A percentile compares a stretch with the other conserved stretches of the same genome.
Evolutionary conservation across 495 filamentous ascomycete species (phyloP).

Genomic region (Pyrenula aspistea): DNA sequence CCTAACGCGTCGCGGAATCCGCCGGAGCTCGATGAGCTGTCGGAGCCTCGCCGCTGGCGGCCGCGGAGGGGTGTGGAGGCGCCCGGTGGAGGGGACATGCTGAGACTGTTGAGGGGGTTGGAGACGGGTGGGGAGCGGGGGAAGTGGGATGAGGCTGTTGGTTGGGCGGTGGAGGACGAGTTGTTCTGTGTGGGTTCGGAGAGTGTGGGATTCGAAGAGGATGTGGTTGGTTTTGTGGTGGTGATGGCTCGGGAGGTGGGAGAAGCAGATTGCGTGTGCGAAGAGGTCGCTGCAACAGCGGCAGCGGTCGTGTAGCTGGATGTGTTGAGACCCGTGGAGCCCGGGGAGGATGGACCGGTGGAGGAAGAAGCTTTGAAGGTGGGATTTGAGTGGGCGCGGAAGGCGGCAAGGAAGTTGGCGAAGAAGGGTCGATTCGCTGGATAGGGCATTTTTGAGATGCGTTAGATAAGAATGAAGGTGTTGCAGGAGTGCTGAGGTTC

Average conservation of each 20-base stretch:
- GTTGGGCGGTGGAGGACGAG: constrained; percentile 18
- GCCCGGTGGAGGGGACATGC: constrained; percentile 19
- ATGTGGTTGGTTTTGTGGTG: constrained; percentile 12
- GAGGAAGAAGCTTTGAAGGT: constrained; percentile 30
- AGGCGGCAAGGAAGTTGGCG: constrained; percentile 75
- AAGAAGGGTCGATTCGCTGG: constrained; percentile 75
- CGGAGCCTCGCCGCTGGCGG: constrained; percentile 58
- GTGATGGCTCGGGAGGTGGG: constrained; percentile 24
- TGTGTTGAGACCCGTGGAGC: constrained; percentile 11
- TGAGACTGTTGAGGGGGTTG: constrained; percentile 24
- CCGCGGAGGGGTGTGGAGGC: constrained; percentile 31
- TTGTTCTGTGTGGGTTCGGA: constrained; percentile 10
- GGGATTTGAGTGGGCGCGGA: constrained; percentile 46
- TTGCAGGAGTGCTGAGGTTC: neutral
- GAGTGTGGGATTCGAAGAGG: constrained; percentile 6
- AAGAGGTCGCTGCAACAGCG: constrained; percentile 23
- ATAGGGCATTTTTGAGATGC: constrained; percentile 26
- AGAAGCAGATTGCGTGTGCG: constrained; percentile 10
- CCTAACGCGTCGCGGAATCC: constrained; percentile 65
- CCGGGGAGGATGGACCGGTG: constrained; percentile 8
- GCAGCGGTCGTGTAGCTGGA: constrained; percentile 7
- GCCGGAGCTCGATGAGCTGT: constrained; percentile 53
- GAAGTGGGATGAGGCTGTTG: constrained; percentile 14
- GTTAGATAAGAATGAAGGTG: neutral
- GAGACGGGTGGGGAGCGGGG: constrained; percentile 11